Base-by-base conservation (phyloP, 768 basidiomycete genomes). In the Cyclocybe cylindracea region DNA sequence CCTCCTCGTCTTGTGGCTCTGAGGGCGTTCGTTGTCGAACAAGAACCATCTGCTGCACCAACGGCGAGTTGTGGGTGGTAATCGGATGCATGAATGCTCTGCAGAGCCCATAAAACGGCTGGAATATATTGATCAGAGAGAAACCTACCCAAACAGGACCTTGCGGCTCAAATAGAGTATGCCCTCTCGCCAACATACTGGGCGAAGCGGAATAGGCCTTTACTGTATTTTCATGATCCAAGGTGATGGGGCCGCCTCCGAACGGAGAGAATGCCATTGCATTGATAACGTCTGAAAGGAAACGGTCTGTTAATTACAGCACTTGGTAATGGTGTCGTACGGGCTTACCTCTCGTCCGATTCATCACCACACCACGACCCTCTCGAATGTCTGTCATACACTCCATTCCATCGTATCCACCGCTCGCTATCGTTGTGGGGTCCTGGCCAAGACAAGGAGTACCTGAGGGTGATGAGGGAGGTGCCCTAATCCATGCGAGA, bases 21-120 rank as follows among this genome's bases (percentile, higher is more conserved):
- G 32, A 91, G 71, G 39, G 79, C 74, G 61, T 91, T 91, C 6
- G 86, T 90, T 2, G 88, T 93, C 38, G 78, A 74, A 56, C 86
- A 87, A 0, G 84, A 75, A 0, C 96, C 96, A 68, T 98, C 96
- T 1, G 91, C 84, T 5, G 88, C 85, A 5, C 87, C 90, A 10
- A 87, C 80, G 0, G 88, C 89, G n/a, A 96, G 69, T 64, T 94
- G 91, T 5, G 93, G n/a, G 60, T 98, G 96, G 61, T 86, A 88
- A 41, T 96, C 89, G 0, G n/a, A 96, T 1, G 84, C 75, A 49
- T 78, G 73, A 24, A 94, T 66, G 49, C 78, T 82, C 94, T 95
- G 60, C 13, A 48, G 24, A 24, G 5, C 24, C 24, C 24, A 24
- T 24, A 24, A n/a, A n/a, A 24, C 24, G 24, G 24, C 24, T 24